Evolutionary conservation across 208 protist species (phyloP), one percentile per base, ranked within the genome.

Genomic region (Angomonas desouzai): DNA sequence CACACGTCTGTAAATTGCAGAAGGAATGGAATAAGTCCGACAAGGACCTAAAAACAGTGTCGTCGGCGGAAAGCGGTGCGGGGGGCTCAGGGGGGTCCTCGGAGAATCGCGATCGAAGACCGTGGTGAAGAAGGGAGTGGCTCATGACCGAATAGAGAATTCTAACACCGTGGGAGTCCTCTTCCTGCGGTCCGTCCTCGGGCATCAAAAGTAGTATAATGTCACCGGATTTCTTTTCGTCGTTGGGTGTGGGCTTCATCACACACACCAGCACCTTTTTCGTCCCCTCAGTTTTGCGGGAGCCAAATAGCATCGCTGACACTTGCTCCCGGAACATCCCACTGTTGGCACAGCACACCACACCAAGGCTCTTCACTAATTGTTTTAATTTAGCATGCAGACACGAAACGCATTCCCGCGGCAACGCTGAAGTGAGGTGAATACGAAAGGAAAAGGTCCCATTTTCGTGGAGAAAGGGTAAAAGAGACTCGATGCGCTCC

Each of bases 111-210:
- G 67, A 63, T 36, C 81, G 66, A 13, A 92, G 71, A 22, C 82
- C 79, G n/a, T 78, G 78, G 57, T 83, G 74, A 1, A 92, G 74
- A 51, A 87, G 59, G n/a, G 74, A 36, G 11, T 43, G 55, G 47
- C 87, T 76, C 27, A 92, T 62, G 9, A 40, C 36, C 36, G 36
- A 40, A 40, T 18, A 40, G 13, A 40, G 36, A 40, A 40, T 13
- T 6, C 36, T 6, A 40, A 40, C 13, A 6, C 36, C 36, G 13
- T 18, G 36, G 6, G 9, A 6, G 13, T 40, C 51, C 7, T 72
- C 78, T 1, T 36, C 68, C 13, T 64, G 63, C 22, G 67, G 73
- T 49, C 82, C 71, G 1, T 64, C 48, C 59, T 77, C 70, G 3
- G 81, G 64, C 51, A 81, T 68, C 45, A 85, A 64, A 47, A 77